Evolutionary conservation across 2,329 filamentous ascomycete genomes (phyloP), one percentile per base, ranked within the genome.

Genomic region (Aspergillus phoenicis): DNA sequence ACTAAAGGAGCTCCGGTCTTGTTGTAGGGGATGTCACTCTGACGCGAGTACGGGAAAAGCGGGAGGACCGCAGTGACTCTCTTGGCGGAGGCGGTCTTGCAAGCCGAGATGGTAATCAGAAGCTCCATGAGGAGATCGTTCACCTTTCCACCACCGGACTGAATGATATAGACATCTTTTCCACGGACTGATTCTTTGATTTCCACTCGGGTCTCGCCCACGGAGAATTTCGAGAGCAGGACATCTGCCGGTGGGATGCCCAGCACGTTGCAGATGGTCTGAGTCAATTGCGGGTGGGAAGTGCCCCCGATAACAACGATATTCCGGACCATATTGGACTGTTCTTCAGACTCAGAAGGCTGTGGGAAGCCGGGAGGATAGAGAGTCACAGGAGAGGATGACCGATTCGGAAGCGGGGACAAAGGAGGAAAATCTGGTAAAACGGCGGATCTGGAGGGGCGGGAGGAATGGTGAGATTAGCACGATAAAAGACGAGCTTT

Each of bases 141-240:
- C 80, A 97, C 91, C 71, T 90, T 91, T 65, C 92, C 93, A 69
- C 91, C 91, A 69, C 92, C 93, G 45, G 92, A 95, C 79, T 98
- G 94, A 72, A 99, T 92, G 75, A 98, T 97, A 81, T 96, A 99
- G 76, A 97, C 95, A 87, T 99, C 95, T 78, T 99, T 99, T 70
- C 91, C 95, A 70, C 95, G 90, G 55, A 99, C 95, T 13, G 93
- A 97, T 78, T 99, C 95, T 76, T 93, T 86, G 73, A 99, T 96
- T 79, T 98, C 95, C 65, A 96, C 94, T 58, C 94, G 88, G 68
- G 91, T 96, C 82, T 98, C 95, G 68, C 95, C 95, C 56, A 95
- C 92, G 33, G 93, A 91, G 82, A 99, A 99, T 81, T 97, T 97
- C 74, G 84, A 86, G 53, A 98, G 87, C 63, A 93, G 87, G 68